Conservation (phyloP, 2,329 filamentous ascomycete genomes). For the Fusarium pseudoanthophilum region DNA sequence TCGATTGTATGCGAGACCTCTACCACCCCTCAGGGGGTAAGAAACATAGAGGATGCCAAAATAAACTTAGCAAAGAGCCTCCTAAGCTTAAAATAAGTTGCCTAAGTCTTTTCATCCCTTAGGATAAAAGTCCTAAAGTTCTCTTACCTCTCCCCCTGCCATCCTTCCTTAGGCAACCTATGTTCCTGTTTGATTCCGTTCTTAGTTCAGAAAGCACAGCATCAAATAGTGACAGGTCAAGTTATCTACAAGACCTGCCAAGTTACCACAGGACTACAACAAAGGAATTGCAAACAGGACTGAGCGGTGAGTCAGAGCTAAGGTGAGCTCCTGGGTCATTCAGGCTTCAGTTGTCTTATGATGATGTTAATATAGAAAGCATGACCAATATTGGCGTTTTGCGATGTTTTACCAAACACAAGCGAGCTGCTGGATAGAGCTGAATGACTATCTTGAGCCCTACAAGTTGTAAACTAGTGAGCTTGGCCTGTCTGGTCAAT, state of each 20-base stretch:
- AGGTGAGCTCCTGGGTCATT: neutral
- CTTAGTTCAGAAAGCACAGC: neutral
- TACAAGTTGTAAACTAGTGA: neutral
- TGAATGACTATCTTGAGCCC: fast-evolving
- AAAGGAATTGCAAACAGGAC: neutral
- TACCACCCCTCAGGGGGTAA: neutral
- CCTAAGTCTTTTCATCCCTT: neutral
- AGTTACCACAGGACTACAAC: neutral
- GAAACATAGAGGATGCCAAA: neutral
- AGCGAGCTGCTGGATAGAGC: neutral
- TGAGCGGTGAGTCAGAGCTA: neutral
- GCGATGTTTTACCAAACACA: neutral
- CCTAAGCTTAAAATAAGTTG: neutral
- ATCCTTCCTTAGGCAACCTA: neutral
- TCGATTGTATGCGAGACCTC: neutral
- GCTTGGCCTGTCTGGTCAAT: neutral
- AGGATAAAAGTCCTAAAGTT: neutral
- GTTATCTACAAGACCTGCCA: too few species aligned
- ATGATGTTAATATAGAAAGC: neutral
- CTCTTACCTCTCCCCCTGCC: neutral
- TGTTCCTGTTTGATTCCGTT: neutral
- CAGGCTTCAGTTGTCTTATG: neutral
- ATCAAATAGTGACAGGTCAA: neutral
- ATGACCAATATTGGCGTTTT: neutral
- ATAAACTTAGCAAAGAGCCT: neutral